These are phyloP conservation scores for Talaromyces borbonicus DNA, from an alignment of 495 filamentous ascomycete genomes.

Conservation along the genomic window DNA sequence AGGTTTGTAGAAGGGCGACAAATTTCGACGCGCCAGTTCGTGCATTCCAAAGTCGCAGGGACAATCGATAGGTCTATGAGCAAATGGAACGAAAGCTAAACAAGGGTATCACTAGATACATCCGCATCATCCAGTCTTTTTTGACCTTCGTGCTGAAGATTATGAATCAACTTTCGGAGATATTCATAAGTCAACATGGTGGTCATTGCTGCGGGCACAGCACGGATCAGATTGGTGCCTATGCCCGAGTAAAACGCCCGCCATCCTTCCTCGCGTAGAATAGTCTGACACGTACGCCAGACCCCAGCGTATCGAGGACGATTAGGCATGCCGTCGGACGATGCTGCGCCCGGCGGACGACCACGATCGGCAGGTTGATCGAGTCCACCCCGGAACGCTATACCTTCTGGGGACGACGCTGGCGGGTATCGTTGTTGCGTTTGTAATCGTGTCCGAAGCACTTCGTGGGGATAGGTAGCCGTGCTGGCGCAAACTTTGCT, in stretches of 20 bases:
- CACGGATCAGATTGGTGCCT: slow-evolving; percentile 94
- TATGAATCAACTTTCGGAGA: slow-evolving; percentile 49
- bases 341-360: slow-evolving; percentile 35
- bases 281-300: slow-evolving; percentile 71
- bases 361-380: slow-evolving; percentile 34
- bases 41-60: no score
- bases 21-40: no score
- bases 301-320: slow-evolving; percentile 71
- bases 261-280: slow-evolving; percentile 89
- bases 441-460: slow-evolving; percentile 81
- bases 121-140: slow-evolving; percentile 19
- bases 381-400: slow-evolving; percentile 56
- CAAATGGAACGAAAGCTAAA: slow-evolving; percentile 1
- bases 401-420: slow-evolving; percentile 36
- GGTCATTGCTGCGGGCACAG: slow-evolving; percentile 88
- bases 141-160: slow-evolving; percentile 40
- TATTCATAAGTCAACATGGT: slow-evolving; percentile 97
- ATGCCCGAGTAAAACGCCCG: slow-evolving; percentile 94
- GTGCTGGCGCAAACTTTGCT: slow-evolving; percentile 93
- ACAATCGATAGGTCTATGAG: background rate
- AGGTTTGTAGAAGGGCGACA: no score
- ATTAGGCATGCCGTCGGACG: slow-evolving; percentile 48
- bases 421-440: slow-evolving; percentile 60
- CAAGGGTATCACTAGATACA: slow-evolving; percentile 5
- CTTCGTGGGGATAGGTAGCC: slow-evolving; percentile 95